A percentile compares a stretch with the other conserved stretches of the same genome.
Conservation (phyloP, 2,329 filamentous ascomycete genomes). For the Ceratocystis cacaofunesta region DNA sequence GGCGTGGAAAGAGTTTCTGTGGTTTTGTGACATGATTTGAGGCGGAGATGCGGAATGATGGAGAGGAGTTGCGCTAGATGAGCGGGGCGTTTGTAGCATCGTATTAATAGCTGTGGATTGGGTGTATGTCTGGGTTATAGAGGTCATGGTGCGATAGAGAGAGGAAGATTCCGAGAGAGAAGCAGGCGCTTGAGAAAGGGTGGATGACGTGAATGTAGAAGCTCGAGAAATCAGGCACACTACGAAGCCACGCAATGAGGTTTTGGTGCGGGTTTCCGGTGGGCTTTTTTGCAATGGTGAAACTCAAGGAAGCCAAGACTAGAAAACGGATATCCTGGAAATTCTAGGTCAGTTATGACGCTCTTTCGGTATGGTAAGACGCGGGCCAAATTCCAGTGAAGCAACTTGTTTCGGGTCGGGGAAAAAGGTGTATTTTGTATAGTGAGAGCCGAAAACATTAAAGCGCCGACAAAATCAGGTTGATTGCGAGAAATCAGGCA, state of each 20-base stretch:
- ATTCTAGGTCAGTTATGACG: background rate
- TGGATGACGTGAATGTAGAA: background rate
- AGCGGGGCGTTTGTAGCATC: slow-evolving; percentile 60
- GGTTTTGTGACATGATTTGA: slow-evolving; percentile 33
- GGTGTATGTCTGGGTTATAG: slow-evolving; percentile 67
- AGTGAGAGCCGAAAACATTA: background rate
- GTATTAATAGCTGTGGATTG: slow-evolving; percentile 55
- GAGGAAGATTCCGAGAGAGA: background rate
- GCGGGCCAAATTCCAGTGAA: background rate
- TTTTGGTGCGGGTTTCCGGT: too few species aligned
- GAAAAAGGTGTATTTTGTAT: background rate
- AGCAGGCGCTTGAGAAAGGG: background rate
- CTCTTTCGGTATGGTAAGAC: background rate
- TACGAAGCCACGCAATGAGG: background rate
- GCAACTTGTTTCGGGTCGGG: background rate
- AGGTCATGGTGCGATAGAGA: slow-evolving; percentile 46
- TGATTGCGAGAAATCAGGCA: background rate
- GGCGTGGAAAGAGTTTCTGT: slow-evolving; percentile 37
- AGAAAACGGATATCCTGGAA: background rate
- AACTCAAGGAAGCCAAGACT: background rate
- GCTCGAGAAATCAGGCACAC: background rate
- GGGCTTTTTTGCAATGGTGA: too few species aligned
- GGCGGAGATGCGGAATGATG: slow-evolving; percentile 37
- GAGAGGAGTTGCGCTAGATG: slow-evolving; percentile 38
- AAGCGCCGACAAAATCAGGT: background rate